Conservation (phyloP, 768 basidiomycete genomes). For the Pluteus cervinus region DNA sequence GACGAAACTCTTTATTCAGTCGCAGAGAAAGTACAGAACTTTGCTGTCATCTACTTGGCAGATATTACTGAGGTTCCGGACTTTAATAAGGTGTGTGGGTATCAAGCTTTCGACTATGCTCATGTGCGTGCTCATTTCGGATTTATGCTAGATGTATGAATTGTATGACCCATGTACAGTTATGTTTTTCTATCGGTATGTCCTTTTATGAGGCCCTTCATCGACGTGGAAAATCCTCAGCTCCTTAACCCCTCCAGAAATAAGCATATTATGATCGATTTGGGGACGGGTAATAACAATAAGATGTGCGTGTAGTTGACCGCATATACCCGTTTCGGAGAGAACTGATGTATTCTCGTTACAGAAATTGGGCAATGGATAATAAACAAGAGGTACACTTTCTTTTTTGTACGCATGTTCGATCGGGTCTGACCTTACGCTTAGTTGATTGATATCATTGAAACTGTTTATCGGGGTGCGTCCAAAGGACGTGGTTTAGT, state of each 20-base stretch:
- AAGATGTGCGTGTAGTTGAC: conserved; percentile 69
- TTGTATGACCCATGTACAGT: conserved; percentile 95
- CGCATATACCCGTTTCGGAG: neutral
- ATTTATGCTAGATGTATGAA: conserved; percentile 82
- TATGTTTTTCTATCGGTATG: conserved; percentile 97
- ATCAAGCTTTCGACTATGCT: neutral
- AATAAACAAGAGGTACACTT: conserved; percentile 87
- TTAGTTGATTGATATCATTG: conserved; percentile 94
- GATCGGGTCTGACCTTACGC: conserved; percentile 3
- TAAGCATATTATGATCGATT: conserved; percentile 99
- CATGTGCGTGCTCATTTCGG: conserved; percentile 3
- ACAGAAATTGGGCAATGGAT: conserved; percentile 97
- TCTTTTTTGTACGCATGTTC: neutral
- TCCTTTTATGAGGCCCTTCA: conserved; percentile 1
- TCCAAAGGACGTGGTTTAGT: conserved; percentile 98
- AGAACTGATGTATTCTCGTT: conserved; percentile 6
- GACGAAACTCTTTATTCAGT: conserved; percentile 93
- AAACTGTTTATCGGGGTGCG: conserved; percentile 97
- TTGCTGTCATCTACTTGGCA: conserved; percentile 91
- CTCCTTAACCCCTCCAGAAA: conserved; percentile 45
- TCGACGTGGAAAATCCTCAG: conserved; percentile 1
- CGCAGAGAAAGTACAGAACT: conserved; percentile 97
- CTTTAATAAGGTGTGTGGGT: conserved; percentile 82
- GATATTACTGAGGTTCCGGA: conserved; percentile 98
- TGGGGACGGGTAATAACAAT: conserved; percentile 99